Base-by-base conservation (phyloP, 306 rosid genomes). In the Psophocarpus tetragonolobus region DNA sequence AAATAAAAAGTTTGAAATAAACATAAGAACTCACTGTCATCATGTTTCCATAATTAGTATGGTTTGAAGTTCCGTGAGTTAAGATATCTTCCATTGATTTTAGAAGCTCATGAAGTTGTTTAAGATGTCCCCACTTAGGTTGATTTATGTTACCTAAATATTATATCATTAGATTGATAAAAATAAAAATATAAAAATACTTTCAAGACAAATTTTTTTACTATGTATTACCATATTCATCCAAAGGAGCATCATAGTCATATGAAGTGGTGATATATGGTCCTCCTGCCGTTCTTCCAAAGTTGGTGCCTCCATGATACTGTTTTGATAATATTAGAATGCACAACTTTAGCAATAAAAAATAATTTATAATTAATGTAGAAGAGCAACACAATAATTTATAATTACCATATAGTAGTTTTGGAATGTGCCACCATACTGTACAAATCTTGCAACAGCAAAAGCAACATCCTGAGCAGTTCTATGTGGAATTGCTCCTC, bases 241-340 rank as follows among this genome's bases (percentile, higher is more conserved):
- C 89, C 39, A 83, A 18, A 4, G 87, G 89, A 32, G 87, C 85
- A 80, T 86, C 84, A 44, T 80, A 86, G 32, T 86, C 89, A 67
- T 85, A 85, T 9, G 88, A 78, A 9, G 88, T 85, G 29, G 84
- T 63, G 5, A 85, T 82, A 33, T 85, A 83, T 24, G 85, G 83
- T 5, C 87, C 87, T 14, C 87, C 89, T 1, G 84, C 14, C 12
- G 66, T 48, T 29, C 86, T 10, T 6, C 84, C 86, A 80, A 82
- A 82, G 69, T 86, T 86, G 29, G 87, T 83, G 0, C 87, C 89
- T 20, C 87, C 89, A 67, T 86, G 85, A 29, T 86, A 86, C 80
- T 48, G 2, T 53, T 0, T 21, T 8, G 3, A 39, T 9, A 38
- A 32, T 32, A 32, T 32, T n/a, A n/a, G 5, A 36, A 39, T 8